Percentiles rank a stretch among this genome's conserved stretches.
Evolutionary conservation across 2,329 filamentous ascomycete species (phyloP).

Genomic region (Balansia obtecta): DNA sequence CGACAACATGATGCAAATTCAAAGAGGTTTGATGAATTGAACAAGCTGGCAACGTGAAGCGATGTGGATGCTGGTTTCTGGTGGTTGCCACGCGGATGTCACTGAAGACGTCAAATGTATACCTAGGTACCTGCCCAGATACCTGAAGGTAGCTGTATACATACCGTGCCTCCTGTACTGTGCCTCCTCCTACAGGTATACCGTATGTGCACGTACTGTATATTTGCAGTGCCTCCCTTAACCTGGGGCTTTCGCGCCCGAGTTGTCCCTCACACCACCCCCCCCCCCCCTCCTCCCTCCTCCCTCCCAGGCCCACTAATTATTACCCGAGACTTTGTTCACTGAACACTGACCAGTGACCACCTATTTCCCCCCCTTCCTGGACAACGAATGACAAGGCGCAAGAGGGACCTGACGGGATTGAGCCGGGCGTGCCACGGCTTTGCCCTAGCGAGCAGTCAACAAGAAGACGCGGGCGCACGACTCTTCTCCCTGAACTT

Average conservation of each 20-base stretch:
- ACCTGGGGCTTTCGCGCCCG: not conserved
- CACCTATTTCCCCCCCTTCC: not conserved
- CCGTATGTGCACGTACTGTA: too few relatives aligned
- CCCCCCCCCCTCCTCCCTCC: too few relatives aligned
- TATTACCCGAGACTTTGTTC: not conserved
- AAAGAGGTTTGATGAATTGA: too few relatives aligned
- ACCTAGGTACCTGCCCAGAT: not conserved
- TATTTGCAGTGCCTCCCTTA: too few relatives aligned
- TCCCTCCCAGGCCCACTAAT: too few relatives aligned
- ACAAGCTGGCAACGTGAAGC: too few relatives aligned
- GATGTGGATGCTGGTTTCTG: too few relatives aligned
- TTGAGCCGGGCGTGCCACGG: not conserved
- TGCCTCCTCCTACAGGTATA: too few relatives aligned
- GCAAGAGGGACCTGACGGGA: not conserved
- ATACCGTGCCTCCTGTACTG: too few relatives aligned
- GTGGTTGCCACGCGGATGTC: too few relatives aligned
- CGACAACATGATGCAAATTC: too few relatives aligned
- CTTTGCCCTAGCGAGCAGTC: not conserved
- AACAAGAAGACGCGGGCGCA: not conserved
- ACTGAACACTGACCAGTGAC: not conserved
- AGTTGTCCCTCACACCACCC: constrained; percentile 3
- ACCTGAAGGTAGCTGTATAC: too few relatives aligned
- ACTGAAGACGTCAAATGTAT: not conserved
- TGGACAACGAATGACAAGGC: not conserved
- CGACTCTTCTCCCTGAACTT: not conserved